Evolutionary conservation across 208 protist species (phyloP).

Genomic region (Willaertia magna): DNA sequence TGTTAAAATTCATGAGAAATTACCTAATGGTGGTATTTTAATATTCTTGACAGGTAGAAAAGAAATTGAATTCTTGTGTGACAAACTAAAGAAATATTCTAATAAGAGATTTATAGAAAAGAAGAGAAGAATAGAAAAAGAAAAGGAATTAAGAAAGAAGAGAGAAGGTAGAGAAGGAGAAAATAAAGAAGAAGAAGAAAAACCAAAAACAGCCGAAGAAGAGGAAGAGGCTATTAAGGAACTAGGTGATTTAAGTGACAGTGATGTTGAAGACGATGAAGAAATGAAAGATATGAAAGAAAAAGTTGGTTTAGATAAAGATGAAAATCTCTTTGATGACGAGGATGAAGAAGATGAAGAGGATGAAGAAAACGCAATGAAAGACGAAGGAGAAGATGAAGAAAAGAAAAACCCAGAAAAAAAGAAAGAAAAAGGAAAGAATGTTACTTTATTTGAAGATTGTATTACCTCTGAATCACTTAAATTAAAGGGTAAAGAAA

Average conservation of each 20-base stretch:
- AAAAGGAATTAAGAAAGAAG: neutral
- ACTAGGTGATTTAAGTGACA: neutral
- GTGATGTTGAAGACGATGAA: conserved; percentile 12
- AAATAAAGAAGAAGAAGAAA: conserved; percentile 13
- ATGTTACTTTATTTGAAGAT: neutral
- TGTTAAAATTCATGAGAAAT: conserved; percentile 17
- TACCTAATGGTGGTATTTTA: conserved; percentile 14
- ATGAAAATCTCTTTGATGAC: conserved; percentile 13
- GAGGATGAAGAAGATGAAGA: conserved; percentile 21
- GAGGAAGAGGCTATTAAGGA: neutral
- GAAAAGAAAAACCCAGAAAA: conserved; percentile 19
- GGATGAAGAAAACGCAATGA: conserved; percentile 8
- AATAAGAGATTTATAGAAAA: neutral
- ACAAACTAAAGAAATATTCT: conserved; percentile 1
- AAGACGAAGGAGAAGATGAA: neutral
- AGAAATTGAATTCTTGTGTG: conserved; percentile 5
- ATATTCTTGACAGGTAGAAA: conserved; percentile 19
- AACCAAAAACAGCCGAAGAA: conserved; percentile 6
- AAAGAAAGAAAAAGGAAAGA: conserved; percentile 20
- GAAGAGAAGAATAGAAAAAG: neutral
- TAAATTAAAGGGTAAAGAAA: neutral
- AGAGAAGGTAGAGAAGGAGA: neutral
- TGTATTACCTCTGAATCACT: neutral
- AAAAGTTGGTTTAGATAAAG: conserved; percentile 12
- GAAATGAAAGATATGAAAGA: conserved; percentile 9